These are phyloP conservation scores for Babesia divergens DNA, from an alignment of 169 alveolate species.

Conservation along the genomic window DNA sequence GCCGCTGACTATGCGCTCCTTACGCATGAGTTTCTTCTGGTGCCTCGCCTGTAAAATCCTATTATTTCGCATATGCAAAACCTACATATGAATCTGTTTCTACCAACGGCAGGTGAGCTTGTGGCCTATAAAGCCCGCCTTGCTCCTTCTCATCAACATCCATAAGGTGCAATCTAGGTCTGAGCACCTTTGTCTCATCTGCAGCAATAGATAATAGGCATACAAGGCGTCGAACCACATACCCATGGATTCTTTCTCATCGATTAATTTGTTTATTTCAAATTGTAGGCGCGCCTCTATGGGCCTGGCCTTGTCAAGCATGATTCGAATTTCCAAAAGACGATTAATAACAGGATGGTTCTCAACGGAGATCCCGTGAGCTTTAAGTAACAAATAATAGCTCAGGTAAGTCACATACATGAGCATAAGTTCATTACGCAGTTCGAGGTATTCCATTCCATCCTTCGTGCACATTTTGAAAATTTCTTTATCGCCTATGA, in stretches of 20 bases:
- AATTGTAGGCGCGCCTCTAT: constrained; percentile 66
- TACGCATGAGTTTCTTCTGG: constrained; percentile 15
- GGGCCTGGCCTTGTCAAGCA: constrained; percentile 74
- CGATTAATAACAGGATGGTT: constrained; percentile 74
- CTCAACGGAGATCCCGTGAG: constrained; percentile 65
- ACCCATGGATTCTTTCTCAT: constrained; percentile 4
- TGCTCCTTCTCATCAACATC: constrained; percentile 20
- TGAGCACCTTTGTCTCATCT: neutral
- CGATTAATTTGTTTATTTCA: constrained; percentile 61
- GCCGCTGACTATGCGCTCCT: constrained; percentile 22
- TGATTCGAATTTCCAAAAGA: constrained; percentile 62
- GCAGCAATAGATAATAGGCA: neutral
- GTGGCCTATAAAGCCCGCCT: constrained; percentile 10
- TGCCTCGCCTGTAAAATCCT: constrained; percentile 10
- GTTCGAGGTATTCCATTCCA: constrained; percentile 70
- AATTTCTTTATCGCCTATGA: constrained; percentile 45
- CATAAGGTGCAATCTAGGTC: constrained; percentile 25
- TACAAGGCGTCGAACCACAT: neutral
- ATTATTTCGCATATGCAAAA: neutral
- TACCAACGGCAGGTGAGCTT: constrained; percentile 1
- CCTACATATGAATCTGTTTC: constrained; percentile 33
- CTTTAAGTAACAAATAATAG: constrained; percentile 69
- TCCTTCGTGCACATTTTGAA: constrained; percentile 61
- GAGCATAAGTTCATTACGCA: constrained; percentile 69
- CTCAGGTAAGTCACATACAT: constrained; percentile 68